A percentile compares a stretch with the other conserved stretches of the same genome.
Evolutionary conservation across 2,329 filamentous ascomycete genomes (phyloP).

Genomic region (Stromatinia cepivora): DNA sequence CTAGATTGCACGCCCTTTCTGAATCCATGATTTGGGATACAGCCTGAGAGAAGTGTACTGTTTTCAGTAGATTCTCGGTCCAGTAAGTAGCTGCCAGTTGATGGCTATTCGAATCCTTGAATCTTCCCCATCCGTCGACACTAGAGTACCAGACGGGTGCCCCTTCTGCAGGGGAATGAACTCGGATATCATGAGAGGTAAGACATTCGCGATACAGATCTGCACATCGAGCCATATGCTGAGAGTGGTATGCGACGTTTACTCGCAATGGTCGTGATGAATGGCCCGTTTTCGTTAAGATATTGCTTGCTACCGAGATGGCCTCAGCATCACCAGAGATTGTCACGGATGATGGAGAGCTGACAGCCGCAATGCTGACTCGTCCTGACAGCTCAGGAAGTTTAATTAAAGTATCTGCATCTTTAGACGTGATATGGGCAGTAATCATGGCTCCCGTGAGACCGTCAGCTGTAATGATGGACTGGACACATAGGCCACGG

Average conservation of each 20-base stretch:
- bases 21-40: neutral
- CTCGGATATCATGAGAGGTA: neutral
- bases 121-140: slow-evolving; percentile 22
- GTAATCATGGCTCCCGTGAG: too few species aligned
- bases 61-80: slow-evolving; percentile 44
- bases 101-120: too few species aligned
- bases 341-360: slow-evolving; percentile 35
- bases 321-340: slow-evolving; percentile 35
- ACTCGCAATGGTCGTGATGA: slow-evolving; percentile 30
- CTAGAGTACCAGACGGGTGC: slow-evolving; percentile 41
- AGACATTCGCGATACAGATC: slow-evolving; percentile 24
- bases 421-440: too few species aligned
- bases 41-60: slow-evolving; percentile 21
- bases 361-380: slow-evolving; percentile 30
- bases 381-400: too few species aligned
- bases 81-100: slow-evolving; percentile 40
- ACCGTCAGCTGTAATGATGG: slow-evolving; percentile 29
- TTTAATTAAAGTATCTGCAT: too few species aligned
- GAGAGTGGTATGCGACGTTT: slow-evolving; percentile 37
- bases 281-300: slow-evolving; percentile 22
- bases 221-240: slow-evolving; percentile 31
- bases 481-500: slow-evolving; percentile 23
- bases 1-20: slow-evolving; percentile 20
- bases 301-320: slow-evolving; percentile 21
- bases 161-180: neutral